Conservation (phyloP, 805 yeast species). For the Kuraishia capsulata region DNA sequence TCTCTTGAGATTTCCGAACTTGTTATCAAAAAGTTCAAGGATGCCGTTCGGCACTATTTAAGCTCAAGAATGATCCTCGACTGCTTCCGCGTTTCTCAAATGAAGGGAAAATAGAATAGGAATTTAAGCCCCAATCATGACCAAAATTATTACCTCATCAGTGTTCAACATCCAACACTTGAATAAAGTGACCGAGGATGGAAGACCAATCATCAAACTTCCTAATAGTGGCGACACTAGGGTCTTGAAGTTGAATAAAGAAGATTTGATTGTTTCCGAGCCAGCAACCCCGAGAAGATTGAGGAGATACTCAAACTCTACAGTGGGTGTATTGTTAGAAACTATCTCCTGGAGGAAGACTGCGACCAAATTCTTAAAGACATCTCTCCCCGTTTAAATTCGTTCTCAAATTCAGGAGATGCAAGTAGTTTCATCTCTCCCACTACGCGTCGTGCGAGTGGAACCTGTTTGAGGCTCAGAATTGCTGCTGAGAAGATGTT, state of each 20-base stretch:
- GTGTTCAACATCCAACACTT: no score
- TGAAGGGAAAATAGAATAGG: no score
- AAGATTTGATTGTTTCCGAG: constrained; percentile 2
- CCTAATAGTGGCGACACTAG: background rate
- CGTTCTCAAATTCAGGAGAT: constrained; percentile 1
- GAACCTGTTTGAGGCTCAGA: constrained; percentile 11
- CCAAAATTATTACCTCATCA: no score
- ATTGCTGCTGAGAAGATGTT: constrained; percentile 10
- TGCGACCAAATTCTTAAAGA: constrained; percentile 10
- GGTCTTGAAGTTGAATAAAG: background rate
- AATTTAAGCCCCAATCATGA: no score
- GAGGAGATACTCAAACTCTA: constrained; percentile 11
- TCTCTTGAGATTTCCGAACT: no score
- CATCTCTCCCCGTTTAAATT: constrained; percentile 13
- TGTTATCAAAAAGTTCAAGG: no score
- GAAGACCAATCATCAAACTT: no score
- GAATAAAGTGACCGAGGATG: no score
- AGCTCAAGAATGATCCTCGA: no score
- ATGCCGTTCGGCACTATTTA: no score
- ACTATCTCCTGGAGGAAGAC: constrained; percentile 6
- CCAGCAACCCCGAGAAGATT: constrained; percentile 4
- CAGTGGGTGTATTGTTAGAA: constrained; percentile 15
- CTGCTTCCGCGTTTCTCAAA: no score
- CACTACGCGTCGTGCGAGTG: constrained; percentile 13
- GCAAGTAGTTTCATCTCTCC: background rate